Evolutionary conservation across 139 green algal species (phyloP).

Genomic region (Micractinium sp.): DNA sequence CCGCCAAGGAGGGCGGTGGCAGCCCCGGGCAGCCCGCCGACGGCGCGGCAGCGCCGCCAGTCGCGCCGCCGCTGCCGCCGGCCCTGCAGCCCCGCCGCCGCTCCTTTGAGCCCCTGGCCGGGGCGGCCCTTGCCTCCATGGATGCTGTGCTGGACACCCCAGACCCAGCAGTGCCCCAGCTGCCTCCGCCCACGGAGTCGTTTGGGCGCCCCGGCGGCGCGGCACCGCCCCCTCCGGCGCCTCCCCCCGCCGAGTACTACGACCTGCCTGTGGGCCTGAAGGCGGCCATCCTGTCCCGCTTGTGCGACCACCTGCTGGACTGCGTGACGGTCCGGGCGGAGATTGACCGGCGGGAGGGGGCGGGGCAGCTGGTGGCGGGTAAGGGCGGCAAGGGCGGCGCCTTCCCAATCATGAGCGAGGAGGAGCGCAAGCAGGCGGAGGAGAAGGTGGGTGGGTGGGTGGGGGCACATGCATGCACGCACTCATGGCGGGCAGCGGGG

Average conservation of each 20-base stretch:
- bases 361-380: slow-evolving; percentile 59
- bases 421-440: slow-evolving; percentile 49
- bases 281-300: slow-evolving; percentile 54
- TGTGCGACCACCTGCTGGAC: slow-evolving; percentile 72
- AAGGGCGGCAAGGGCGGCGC: slow-evolving; percentile 57
- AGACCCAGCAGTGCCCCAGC: not conserved
- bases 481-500: too few relatives aligned
- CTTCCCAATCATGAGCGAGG: slow-evolving; percentile 55
- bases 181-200: not conserved
- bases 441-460: slow-evolving; percentile 22
- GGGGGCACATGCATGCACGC: not conserved
- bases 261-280: slow-evolving; percentile 49
- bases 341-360: slow-evolving; percentile 73
- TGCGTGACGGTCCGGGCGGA: slow-evolving; percentile 58
- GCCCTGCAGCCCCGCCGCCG: not conserved
- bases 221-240: not conserved
- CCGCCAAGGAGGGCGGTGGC: not conserved
- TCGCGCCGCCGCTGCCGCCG: not conserved
- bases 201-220: not conserved
- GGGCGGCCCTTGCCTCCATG: not conserved
- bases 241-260: slow-evolving; percentile 58
- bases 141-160: slow-evolving; percentile 2
- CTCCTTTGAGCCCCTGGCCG: slow-evolving; percentile 14
- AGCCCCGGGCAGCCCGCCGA: not conserved
- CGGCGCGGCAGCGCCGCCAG: not conserved